phyloP scores from a whole-genome alignment of 805 yeast species.

The Yarrowia sp. region DNA sequence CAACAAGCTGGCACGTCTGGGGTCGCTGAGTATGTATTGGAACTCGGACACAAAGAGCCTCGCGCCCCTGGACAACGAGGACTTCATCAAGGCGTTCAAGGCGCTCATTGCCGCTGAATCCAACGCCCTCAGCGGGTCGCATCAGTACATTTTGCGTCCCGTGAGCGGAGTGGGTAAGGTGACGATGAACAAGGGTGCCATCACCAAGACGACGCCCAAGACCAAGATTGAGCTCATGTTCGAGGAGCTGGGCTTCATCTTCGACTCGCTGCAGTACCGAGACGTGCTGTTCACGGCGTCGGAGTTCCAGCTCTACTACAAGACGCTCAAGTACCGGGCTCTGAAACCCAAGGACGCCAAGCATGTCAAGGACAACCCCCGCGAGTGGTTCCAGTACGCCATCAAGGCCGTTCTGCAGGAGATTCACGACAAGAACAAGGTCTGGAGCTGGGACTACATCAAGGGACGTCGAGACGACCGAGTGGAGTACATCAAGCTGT shows the following conservation, averaged over 20 bases:
- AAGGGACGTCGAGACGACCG: constrained; percentile 75
- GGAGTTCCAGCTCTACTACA: constrained; percentile 75
- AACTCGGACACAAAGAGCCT: constrained; percentile 68
- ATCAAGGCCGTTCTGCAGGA: constrained; percentile 78
- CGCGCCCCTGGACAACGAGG: constrained; percentile 49
- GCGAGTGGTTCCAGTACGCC: constrained; percentile 82
- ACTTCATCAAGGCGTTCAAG: constrained; percentile 53
- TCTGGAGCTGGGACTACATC: constrained; percentile 90
- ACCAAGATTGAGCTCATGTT: constrained; percentile 76
- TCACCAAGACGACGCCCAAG: constrained; percentile 57
- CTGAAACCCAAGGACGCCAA: constrained; percentile 63
- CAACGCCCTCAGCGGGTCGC: constrained; percentile 41
- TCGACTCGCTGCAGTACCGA: constrained; percentile 84
- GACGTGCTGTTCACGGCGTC: constrained; percentile 83
- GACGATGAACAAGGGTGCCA: constrained; percentile 74
- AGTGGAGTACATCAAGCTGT: constrained; percentile 66
- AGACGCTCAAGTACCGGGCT: constrained; percentile 75
- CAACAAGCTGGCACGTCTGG: constrained; percentile 76
- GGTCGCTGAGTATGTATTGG: constrained; percentile 82
- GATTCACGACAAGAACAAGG: constrained; percentile 77
- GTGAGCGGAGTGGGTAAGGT: constrained; percentile 88
- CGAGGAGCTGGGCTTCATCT: constrained; percentile 85
- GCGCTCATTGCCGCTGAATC: constrained; percentile 42
- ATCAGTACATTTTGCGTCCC: constrained; percentile 69
- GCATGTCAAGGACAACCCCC: constrained; percentile 64